Evolutionary conservation across 345 rosid genomes (phyloP).

Genomic region (Euphorbia peplus): DNA sequence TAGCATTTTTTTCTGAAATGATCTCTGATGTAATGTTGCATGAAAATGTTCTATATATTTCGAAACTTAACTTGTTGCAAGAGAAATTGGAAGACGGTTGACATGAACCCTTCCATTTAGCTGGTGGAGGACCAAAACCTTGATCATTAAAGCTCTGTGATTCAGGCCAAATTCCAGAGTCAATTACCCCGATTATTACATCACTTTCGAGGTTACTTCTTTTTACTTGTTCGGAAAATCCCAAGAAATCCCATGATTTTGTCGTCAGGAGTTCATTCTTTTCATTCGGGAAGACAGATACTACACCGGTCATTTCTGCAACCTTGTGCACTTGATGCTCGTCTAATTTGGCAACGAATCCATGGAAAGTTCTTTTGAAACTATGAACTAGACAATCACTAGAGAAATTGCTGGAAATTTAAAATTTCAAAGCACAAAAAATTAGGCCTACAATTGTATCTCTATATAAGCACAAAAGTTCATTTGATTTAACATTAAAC

Average conservation of each 20-base stretch:
- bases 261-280: constrained; percentile 2
- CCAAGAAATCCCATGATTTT: constrained; percentile 17
- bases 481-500: too few species aligned
- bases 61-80: constrained; percentile 23
- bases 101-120: constrained; percentile 29
- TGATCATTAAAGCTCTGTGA: constrained; percentile 9
- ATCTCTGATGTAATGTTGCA: too few species aligned
- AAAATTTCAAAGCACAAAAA: too few species aligned
- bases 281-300: constrained; percentile 11
- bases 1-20: too few species aligned
- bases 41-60: too few species aligned
- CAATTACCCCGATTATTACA: constrained; percentile 11
- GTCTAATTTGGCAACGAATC: constrained; percentile 28
- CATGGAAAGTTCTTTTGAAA: constrained; percentile 30
- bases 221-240: background rate
- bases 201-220: background rate
- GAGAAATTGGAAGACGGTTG: constrained; percentile 22
- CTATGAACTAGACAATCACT: constrained; percentile 17
- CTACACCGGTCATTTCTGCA: constrained; percentile 8
- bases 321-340: constrained; percentile 19
- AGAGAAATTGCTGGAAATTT: constrained; percentile 10
- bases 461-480: too few species aligned
- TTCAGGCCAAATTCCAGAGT: constrained; percentile 15
- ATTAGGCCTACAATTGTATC: too few species aligned
- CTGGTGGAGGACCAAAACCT: constrained; percentile 6